These are phyloP conservation scores for Fusarium sp. DNA, from an alignment of 2,329 filamentous ascomycete genomes.

Conservation along the genomic window DNA sequence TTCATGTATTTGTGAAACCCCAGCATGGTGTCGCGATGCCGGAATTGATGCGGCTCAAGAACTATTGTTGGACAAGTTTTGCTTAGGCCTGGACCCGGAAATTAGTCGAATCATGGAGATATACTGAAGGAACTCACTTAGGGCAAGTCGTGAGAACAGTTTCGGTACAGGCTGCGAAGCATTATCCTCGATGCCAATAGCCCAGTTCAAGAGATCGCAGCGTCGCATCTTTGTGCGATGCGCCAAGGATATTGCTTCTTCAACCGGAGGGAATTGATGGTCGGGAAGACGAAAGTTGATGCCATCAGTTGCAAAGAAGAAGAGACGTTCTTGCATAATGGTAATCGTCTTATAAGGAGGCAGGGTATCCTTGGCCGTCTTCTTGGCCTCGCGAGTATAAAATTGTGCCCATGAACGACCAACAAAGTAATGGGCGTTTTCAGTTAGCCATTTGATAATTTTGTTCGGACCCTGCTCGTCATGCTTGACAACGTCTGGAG, in stretches of 20 bases:
- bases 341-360: conserved; percentile 36
- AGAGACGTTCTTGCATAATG: conserved; percentile 55
- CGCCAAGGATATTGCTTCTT: conserved; percentile 36
- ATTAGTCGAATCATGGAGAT: not conserved
- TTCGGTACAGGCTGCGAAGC: conserved; percentile 62
- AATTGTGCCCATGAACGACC: conserved; percentile 62
- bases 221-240: conserved; percentile 52
- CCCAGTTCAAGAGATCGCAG: conserved; percentile 62
- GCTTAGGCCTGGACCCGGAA: conserved; percentile 59
- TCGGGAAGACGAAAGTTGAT: conserved; percentile 51
- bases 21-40: conserved; percentile 18
- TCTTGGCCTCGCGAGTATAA: conserved; percentile 56
- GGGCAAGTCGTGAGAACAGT: conserved; percentile 66
- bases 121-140: conserved; percentile 55
- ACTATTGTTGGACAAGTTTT: conserved; percentile 60
- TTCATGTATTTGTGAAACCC: conserved; percentile 64
- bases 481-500: conserved; percentile 47
- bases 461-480: conserved; percentile 48
- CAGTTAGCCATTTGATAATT: conserved; percentile 47
- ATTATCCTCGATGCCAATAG: conserved; percentile 60
- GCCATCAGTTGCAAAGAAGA: conserved; percentile 67
- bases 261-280: conserved; percentile 35
- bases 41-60: conserved; percentile 60
- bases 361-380: conserved; percentile 49
- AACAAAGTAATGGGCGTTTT: conserved; percentile 54